Evolutionary conservation across 2,329 filamentous ascomycete genomes (phyloP).

Genomic region (Colletotrichum eleusines): DNA sequence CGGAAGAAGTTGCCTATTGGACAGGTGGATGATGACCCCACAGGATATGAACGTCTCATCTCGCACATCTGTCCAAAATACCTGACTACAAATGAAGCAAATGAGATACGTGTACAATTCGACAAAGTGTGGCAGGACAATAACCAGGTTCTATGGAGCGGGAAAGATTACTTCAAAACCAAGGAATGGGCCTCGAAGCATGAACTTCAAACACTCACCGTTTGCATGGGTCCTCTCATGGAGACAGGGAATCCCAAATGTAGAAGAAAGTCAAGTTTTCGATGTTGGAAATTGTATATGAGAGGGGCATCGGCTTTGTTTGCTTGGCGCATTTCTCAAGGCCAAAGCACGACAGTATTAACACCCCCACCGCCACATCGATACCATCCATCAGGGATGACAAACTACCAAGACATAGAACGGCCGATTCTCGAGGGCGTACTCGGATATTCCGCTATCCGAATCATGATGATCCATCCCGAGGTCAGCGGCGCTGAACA

Average conservation of each 20-base stretch:
- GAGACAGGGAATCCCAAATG: not conserved
- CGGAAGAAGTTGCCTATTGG: not conserved
- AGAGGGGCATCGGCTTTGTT: not conserved
- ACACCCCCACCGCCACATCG: not conserved
- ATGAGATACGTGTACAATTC: constrained; percentile 5
- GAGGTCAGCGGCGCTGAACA: not conserved
- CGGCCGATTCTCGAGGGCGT: not conserved
- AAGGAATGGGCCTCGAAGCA: not conserved
- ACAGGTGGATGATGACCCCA: not conserved
- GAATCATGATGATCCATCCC: not conserved
- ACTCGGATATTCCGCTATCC: not conserved
- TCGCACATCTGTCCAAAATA: constrained; percentile 1
- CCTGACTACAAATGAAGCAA: not conserved
- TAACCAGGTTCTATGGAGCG: not conserved
- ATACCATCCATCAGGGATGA: not conserved
- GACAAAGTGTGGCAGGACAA: not conserved
- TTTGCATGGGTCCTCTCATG: constrained; percentile 5
- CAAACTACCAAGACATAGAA: constrained; percentile 1
- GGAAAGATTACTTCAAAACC: not conserved
- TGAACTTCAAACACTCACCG: not conserved
- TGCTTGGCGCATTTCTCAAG: not conserved
- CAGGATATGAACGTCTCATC: not conserved
- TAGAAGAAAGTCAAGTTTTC: not conserved
- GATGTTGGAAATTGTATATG: not conserved
- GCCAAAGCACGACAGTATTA: not conserved